Conservation (phyloP, 163 green algal species). For the Chloroidium sp. region DNA sequence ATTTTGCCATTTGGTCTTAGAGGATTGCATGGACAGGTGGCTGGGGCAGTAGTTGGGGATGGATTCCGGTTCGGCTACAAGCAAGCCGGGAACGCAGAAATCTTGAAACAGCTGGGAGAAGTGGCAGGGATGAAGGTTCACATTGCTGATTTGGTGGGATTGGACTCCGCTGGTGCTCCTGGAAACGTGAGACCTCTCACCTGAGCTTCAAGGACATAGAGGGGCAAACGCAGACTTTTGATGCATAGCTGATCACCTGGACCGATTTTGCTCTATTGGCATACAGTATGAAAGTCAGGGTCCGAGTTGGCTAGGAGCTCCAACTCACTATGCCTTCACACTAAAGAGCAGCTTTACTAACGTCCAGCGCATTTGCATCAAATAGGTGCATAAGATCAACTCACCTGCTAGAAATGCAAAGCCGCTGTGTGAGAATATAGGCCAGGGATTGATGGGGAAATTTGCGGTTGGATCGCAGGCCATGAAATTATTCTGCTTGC, state of each 20-base stretch:
- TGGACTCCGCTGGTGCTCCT: neutral
- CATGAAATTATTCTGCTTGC: neutral
- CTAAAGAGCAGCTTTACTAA: too few relatives aligned
- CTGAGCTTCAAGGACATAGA: neutral
- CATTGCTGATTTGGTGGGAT: constrained; percentile 27
- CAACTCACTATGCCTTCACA: too few relatives aligned
- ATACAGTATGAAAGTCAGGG: too few relatives aligned
- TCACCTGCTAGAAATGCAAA: neutral
- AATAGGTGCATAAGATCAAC: neutral
- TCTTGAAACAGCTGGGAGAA: constrained; percentile 43
- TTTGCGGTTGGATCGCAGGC: neutral
- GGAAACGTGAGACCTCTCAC: neutral
- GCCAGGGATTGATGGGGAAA: neutral
- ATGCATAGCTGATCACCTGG: too few relatives aligned
- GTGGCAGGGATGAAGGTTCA: constrained; percentile 41
- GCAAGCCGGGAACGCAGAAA: constrained; percentile 50
- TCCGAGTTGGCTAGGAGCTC: too few relatives aligned
- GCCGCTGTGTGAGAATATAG: neutral
- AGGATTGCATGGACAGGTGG: constrained; percentile 28
- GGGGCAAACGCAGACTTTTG: neutral
- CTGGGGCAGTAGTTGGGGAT: constrained; percentile 73
- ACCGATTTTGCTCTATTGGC: too few relatives aligned
- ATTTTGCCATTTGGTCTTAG: too few relatives aligned
- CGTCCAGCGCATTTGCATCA: neutral
- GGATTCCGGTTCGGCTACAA: constrained; percentile 92